These are phyloP conservation scores for Colletotrichum somersetense DNA, from an alignment of 2,329 filamentous ascomycete species.

Conservation along the genomic window DNA sequence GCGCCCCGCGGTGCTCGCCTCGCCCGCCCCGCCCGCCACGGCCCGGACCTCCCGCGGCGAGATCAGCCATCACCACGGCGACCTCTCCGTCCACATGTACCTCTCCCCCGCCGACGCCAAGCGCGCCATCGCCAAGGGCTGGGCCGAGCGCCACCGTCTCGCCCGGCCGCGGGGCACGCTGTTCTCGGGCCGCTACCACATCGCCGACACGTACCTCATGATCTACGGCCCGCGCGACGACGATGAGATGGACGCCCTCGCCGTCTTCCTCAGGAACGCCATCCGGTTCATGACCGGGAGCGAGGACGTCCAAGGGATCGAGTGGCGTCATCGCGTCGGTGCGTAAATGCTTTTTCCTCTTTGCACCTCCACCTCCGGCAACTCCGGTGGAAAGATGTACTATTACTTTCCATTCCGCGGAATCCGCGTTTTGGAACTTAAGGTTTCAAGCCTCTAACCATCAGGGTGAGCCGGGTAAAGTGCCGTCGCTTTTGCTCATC, in stretches of 20 bases:
- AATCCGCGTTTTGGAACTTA: no score
- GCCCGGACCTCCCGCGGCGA: constrained; percentile 46
- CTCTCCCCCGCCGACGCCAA: constrained; percentile 55
- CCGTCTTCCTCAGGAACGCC: constrained; percentile 11
- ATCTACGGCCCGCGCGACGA: constrained; percentile 56
- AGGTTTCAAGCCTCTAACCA: no score
- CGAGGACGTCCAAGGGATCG: constrained; percentile 20
- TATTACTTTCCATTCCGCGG: no score
- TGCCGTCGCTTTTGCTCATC: no score
- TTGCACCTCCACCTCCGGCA: no score
- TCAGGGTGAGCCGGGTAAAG: no score
- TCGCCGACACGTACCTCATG: constrained; percentile 53
- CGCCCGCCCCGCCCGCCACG: background rate
- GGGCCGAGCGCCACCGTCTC: constrained; percentile 56
- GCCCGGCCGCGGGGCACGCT: constrained; percentile 44
- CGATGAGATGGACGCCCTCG: constrained; percentile 49
- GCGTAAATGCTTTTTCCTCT: background rate
- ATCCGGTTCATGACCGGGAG: constrained; percentile 35
- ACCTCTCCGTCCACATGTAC: constrained; percentile 55
- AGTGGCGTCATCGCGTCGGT: constrained; percentile 20
- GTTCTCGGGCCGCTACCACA: constrained; percentile 1
- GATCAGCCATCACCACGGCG: constrained; percentile 54
- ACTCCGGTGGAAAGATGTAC: background rate
- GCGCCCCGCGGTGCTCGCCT: background rate
- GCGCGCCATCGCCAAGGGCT: constrained; percentile 51